A percentile compares a stretch with the other conserved stretches of the same genome.
Conservation (phyloP, 1,284 basidiomycete genomes). For the Wallemia mellicola region DNA sequence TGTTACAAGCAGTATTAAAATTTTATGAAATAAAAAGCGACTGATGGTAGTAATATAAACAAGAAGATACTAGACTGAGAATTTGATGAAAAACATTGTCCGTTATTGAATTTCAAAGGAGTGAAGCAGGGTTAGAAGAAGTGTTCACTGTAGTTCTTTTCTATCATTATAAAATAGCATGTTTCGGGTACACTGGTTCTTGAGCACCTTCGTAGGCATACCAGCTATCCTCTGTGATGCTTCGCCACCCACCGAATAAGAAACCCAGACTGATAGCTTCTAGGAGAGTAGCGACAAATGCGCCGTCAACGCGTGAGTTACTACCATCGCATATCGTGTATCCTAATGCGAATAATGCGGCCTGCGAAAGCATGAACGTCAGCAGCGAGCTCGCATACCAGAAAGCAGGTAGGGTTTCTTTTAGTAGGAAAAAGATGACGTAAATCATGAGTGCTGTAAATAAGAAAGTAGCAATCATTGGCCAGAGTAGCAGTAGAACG, state of each 20-base stretch:
- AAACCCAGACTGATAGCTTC: background rate
- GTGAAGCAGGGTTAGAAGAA: background rate
- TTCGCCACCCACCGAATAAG: background rate
- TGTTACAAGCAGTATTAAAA: background rate
- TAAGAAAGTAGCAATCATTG: background rate
- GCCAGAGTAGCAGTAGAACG: background rate
- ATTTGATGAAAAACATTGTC: background rate
- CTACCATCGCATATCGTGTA: background rate
- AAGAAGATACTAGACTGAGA: too few relatives aligned
- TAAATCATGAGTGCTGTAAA: background rate
- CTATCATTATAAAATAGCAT: background rate
- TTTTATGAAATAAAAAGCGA: background rate
- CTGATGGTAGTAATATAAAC: background rate
- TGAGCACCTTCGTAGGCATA: background rate
- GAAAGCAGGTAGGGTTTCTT: background rate
- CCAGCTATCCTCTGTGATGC: background rate
- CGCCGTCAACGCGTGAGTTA: background rate
- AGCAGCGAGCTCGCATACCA: background rate
- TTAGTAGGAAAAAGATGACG: background rate
- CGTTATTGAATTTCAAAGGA: too few relatives aligned
- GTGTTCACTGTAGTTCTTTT: background rate
- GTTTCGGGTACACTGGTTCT: background rate
- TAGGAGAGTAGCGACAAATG: background rate
- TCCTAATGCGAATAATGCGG: background rate
- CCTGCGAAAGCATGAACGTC: background rate